Percentiles rank a stretch among this genome's conserved stretches.
Evolutionary conservation across 1,284 basidiomycete genomes (phyloP).

Genomic region (Puccinia sorghi): DNA sequence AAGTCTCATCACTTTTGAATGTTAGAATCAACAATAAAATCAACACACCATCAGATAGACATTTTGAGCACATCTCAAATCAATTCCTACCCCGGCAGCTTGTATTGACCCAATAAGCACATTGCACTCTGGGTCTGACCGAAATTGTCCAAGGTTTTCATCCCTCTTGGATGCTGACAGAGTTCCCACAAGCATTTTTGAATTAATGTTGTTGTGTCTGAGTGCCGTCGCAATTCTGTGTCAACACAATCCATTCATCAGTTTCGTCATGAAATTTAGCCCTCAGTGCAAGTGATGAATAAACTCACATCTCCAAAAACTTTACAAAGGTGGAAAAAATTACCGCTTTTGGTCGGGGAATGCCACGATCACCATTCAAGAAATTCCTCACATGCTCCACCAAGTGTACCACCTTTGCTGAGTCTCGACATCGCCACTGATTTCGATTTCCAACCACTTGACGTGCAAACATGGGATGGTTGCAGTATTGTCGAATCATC

Average conservation of each 20-base stretch:
- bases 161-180: not conserved
- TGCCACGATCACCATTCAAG: not conserved
- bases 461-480: constrained; percentile 10
- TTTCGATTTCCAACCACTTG: not conserved
- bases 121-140: not conserved
- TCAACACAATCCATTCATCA: not conserved
- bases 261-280: not conserved
- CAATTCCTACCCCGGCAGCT: constrained; percentile 6
- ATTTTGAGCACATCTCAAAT: constrained; percentile 24
- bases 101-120: constrained; percentile 7
- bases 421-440: constrained; percentile 23
- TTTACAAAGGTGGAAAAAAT: not conserved
- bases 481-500: constrained; percentile 11
- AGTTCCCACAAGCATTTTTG: not conserved
- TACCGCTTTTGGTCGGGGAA: constrained; percentile 7
- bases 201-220: not conserved
- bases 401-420: constrained; percentile 2
- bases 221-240: not conserved
- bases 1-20: not conserved
- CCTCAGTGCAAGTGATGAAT: not conserved
- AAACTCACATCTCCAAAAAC: constrained; percentile 6
- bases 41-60: constrained; percentile 26
- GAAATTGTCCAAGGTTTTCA: not conserved
- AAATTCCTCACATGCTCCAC: not conserved
- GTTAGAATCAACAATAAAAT: not conserved